phyloP scores from a whole-genome alignment of 1,139 yeast species.

The Suhomyces bokatorum region DNA sequence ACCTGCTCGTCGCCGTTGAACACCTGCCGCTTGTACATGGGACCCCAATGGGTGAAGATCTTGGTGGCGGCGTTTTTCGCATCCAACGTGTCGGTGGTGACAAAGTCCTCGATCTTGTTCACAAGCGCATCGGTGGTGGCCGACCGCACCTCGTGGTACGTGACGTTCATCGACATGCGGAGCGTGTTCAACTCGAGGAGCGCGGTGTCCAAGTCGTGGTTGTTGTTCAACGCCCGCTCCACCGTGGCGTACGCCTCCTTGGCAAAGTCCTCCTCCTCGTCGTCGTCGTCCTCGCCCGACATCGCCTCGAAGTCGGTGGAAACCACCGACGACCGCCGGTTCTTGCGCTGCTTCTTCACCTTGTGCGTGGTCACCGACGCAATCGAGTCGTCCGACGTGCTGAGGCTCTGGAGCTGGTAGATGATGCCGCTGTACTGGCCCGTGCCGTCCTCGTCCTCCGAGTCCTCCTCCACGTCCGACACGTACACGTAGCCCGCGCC shows the following conservation, averaged over 20 bases:
- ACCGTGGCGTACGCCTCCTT: conserved; percentile 93
- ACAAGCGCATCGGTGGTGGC: conserved; percentile 79
- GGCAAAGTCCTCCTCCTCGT: conserved; percentile 72
- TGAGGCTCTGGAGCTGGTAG: conserved; percentile 62
- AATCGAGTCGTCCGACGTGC: conserved; percentile 79
- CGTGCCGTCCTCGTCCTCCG: conserved; percentile 36
- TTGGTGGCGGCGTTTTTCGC: conserved; percentile 75
- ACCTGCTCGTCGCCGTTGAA: conserved; percentile 77
- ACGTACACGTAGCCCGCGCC: conserved; percentile 63
- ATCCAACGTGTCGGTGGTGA: conserved; percentile 71
- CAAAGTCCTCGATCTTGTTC: conserved; percentile 65
- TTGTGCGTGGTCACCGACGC: conserved; percentile 55
- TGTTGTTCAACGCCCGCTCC: conserved; percentile 84
- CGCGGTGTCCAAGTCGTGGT: conserved; percentile 92
- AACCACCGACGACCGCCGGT: conserved; percentile 40
- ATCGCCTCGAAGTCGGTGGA: conserved; percentile 44
- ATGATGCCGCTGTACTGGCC: conserved; percentile 42
- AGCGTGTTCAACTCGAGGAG: conserved; percentile 87
- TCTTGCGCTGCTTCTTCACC: conserved; percentile 30
- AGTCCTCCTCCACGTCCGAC: conserved; percentile 42
- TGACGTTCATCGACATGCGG: conserved; percentile 95
- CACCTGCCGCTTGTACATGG: conserved; percentile 75
- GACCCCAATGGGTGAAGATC: conserved; percentile 78
- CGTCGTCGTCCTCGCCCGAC: conserved; percentile 28
- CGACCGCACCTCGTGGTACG: conserved; percentile 85